Conservation (phyloP, 2,329 filamentous ascomycete species). For the Hawksworthiomyces lignivorus region DNA sequence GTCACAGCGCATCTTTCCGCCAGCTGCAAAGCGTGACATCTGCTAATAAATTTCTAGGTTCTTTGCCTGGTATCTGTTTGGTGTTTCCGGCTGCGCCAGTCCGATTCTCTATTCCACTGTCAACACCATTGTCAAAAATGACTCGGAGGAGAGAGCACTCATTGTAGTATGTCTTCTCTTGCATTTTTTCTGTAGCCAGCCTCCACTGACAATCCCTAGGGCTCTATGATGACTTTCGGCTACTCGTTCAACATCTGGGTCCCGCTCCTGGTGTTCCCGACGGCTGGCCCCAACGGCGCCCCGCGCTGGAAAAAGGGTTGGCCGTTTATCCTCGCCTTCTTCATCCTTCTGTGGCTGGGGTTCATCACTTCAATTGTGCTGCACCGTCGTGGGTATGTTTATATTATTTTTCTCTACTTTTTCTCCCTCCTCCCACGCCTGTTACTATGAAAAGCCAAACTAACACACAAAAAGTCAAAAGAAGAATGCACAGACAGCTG, state of each 20-base stretch:
- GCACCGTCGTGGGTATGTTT: constrained; percentile 15
- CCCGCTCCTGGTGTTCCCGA: constrained; percentile 34
- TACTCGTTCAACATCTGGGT: constrained; percentile 39
- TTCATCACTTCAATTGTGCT: constrained; percentile 31
- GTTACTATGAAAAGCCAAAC: neutral
- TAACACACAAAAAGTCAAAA: neutral
- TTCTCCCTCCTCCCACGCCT: neutral
- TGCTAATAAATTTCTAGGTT: constrained; percentile 21
- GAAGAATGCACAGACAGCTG: neutral
- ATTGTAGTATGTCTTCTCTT: constrained; percentile 19
- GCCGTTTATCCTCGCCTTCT: constrained; percentile 38
- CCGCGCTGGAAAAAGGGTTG: constrained; percentile 42
- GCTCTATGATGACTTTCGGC: constrained; percentile 38
- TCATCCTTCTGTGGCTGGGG: constrained; percentile 34
- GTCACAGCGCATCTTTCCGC: too few species aligned
- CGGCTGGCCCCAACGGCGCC: constrained; percentile 31
- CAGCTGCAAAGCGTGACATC: constrained; percentile 9
- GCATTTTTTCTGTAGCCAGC: neutral
- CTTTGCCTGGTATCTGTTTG: constrained; percentile 35
- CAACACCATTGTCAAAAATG: constrained; percentile 33
- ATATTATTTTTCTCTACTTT: neutral
- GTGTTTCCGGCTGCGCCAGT: constrained; percentile 28
- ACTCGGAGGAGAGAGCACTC: constrained; percentile 33
- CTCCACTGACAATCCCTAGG: constrained; percentile 18
- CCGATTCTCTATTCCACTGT: constrained; percentile 36